Evolutionary conservation across 495 filamentous ascomycete species (phyloP), one percentile per base, ranked within the genome.

Genomic region (Penicillium steckii): DNA sequence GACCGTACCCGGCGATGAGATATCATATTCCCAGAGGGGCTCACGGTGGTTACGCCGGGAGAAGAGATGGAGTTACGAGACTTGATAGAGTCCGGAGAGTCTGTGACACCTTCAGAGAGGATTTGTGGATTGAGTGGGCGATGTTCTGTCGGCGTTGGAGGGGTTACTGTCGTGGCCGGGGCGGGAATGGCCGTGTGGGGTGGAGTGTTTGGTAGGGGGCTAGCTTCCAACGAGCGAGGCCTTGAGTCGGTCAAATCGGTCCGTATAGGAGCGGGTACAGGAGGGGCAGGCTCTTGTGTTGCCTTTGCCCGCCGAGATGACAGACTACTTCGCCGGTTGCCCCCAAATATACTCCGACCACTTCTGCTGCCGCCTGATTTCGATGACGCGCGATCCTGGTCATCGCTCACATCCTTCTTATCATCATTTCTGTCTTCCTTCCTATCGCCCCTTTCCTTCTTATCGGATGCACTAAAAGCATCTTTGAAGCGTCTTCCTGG

Each of bases 21-120:
- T 69, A 89, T 91, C 86, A 88, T 90, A 63, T 84, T 89, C 51
- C 86, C 85, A 49, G 81, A 80, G 22, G 75, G 71, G 51, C 75
- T 78, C 30, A 78, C 72, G 45, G 75, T 54, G 50, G 74, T 57
- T 46, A 72, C 44, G 47, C 72, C 67, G 0, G 67, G 24, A 8
- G 64, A 60, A 15, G 64, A 59, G 9, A 59, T 55, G 1, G 64
- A 56, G 24, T 69, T 66, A 18, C 59, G 57, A 8, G 66, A 60
- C 35, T 61, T 58, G 2, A 70, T 55, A 3, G 69, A 68, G 10
- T 70, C 67, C 1, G 68, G 70, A 1, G 77, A 74, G 27, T 70
- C 72, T 21, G 61, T 70, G 2, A 70, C 52, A 18, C 51, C 50
- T 0, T 62, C 52, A 19, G 69, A 54, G 7, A 63, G 44, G 12